phyloP scores from a whole-genome alignment of 257 asterid genomes.

The Salvia rosmarinus region DNA sequence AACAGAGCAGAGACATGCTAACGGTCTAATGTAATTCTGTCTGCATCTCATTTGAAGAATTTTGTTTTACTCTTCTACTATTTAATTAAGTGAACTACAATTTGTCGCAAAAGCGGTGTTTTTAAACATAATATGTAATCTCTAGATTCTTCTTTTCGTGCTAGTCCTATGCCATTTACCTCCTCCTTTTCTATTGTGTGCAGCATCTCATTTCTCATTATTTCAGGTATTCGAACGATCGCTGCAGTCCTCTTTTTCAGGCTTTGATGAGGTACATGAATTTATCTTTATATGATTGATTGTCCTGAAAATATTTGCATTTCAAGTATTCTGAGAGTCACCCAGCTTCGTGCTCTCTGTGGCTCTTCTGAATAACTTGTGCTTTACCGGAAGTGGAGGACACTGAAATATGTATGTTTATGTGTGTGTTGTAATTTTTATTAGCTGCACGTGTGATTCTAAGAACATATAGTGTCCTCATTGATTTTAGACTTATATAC shows the following conservation, averaged over 20 bases:
- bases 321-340: conserved; percentile 21
- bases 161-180: conserved; percentile 1
- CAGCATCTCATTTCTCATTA: background rate
- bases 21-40: background rate
- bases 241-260: conserved; percentile 70
- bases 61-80: conserved; percentile 7
- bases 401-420: background rate
- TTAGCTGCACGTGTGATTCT: conserved; percentile 11
- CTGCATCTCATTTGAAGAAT: conserved; percentile 9
- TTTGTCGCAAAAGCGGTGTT: conserved; percentile 13
- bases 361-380: conserved; percentile 23
- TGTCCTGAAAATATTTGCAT: conserved; percentile 10
- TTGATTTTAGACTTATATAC: conserved; percentile 4
- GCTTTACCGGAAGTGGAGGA: conserved; percentile 23
- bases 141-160: conserved; percentile 6
- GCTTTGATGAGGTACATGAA: conserved; percentile 76
- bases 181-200: background rate
- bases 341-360: background rate
- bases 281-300: conserved; percentile 1
- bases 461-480: conserved; percentile 12
- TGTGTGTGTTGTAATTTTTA: background rate
- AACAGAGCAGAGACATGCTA: background rate
- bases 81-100: conserved; percentile 16
- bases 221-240: conserved; percentile 90
- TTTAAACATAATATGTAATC: background rate